Evolutionary conservation across 345 rosid genomes (phyloP).

Genomic region (Citrus mangshanensis): DNA sequence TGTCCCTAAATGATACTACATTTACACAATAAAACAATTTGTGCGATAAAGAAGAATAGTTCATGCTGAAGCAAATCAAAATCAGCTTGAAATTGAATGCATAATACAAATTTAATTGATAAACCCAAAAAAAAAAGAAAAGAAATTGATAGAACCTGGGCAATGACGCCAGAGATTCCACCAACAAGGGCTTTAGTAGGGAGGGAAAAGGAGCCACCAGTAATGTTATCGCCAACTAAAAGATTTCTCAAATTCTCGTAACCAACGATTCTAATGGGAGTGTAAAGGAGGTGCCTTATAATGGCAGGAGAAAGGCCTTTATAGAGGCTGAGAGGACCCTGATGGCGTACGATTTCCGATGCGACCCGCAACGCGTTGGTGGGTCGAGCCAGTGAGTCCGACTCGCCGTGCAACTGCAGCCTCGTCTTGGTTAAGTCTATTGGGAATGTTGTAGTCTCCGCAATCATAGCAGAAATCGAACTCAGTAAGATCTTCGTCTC

Average conservation of each 20-base stretch:
- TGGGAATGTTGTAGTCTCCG: conserved; percentile 83
- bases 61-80: no score
- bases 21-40: no score
- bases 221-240: conserved; percentile 14
- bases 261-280: conserved; percentile 77
- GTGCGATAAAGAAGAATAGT: no score
- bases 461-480: conserved; percentile 77
- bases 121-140: no score
- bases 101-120: no score
- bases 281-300: conserved; percentile 70
- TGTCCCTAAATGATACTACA: no score
- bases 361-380: conserved; percentile 50
- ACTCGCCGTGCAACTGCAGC: conserved; percentile 72
- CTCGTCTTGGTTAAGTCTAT: conserved; percentile 80
- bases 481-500: conserved; percentile 48
- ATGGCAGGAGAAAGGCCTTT: conserved; percentile 77
- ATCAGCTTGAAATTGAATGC: no score
- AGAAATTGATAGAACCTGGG: conserved; percentile 52
- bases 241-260: conserved; percentile 71
- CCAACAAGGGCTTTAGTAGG: conserved; percentile 59
- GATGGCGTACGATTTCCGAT: conserved; percentile 47
- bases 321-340: conserved; percentile 58
- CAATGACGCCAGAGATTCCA: conserved; percentile 75
- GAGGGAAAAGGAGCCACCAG: conserved; percentile 50
- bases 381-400: conserved; percentile 26